Conservation (phyloP, 129 eudicot genomes). For the Lactuca saligna region DNA sequence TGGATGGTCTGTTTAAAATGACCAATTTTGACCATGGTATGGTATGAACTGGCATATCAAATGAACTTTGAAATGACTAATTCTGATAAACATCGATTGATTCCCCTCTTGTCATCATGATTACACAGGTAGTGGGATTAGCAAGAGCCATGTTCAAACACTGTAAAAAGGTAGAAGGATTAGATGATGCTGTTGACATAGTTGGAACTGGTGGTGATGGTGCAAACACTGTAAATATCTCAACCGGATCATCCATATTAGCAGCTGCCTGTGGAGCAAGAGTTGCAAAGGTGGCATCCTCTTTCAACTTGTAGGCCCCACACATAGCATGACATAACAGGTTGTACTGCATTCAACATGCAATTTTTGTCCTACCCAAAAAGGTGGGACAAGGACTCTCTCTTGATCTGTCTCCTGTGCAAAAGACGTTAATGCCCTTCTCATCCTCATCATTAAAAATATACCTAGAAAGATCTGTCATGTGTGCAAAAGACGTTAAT, state of each 20-base stretch:
- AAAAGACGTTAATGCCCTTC: neutral
- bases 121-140: slow-evolving; percentile 64
- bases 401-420: neutral
- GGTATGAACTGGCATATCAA: neutral
- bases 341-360: too few species aligned
- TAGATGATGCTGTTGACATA: slow-evolving; percentile 61
- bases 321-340: neutral
- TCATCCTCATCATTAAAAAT: too few species aligned
- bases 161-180: slow-evolving; percentile 61
- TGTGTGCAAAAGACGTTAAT: neutral
- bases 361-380: neutral
- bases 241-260: slow-evolving; percentile 73
- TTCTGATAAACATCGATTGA: neutral
- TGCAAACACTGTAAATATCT: slow-evolving; percentile 72
- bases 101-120: slow-evolving; percentile 13
- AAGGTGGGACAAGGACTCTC: neutral
- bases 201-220: slow-evolving; percentile 90
- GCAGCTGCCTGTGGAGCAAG: slow-evolving; percentile 75
- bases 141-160: slow-evolving; percentile 69
- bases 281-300: slow-evolving; percentile 62
- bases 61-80: neutral
- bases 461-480: neutral
- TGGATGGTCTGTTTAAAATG: neutral
- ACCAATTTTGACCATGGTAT: neutral
- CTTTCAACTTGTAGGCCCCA: slow-evolving; percentile 10